Base-by-base conservation (phyloP, 2,329 filamentous ascomycete species). In the Ophidiomyces ophidiicola region DNA sequence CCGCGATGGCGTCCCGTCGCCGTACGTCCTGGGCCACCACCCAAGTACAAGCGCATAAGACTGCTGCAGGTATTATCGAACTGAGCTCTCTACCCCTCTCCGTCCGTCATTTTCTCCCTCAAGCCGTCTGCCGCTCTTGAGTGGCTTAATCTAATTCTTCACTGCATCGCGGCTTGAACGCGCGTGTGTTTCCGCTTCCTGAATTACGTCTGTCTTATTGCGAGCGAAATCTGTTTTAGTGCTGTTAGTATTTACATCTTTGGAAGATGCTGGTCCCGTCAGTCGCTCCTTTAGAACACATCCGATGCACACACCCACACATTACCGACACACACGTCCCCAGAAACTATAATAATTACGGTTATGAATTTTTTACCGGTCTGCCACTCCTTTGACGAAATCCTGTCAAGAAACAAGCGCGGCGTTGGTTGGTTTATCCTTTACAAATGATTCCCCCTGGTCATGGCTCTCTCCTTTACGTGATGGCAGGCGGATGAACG, bases 361-460 rank as follows among this genome's bases (percentile, higher is more conserved):
- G 26, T 42, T 20, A 52, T 46, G 46, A 50, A 42, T 56, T 50
- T 54, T 44, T 46, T 52, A n/a, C n/a, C n/a, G n/a, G n/a, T 52
- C 46, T 45, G 54, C 53, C 56, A 51, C 50, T 56, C 54, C 52
- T 54, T 55, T 46, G 24, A 44, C 42, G 48, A 45, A n/a, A n/a
- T n/a, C 37, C 40, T 44, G n/a, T 41, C 45, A 38, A 41, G 42
- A 46, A 48, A 39, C 47, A 48, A 50, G 50, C 46, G 47, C 32
- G 46, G 45, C 36, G 46, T 46, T 46, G 43, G 42, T 44, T 42
- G 36, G 35, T 28, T 28, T 42, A 30, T 39, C 21, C 3, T 32
- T 36, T 29, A 32, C 34, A 6, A 20, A 29, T 32, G 37, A 37
- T 39, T 43, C 31, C 21, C 37, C 21, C 26, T 26, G 18, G 43